phyloP scores from a whole-genome alignment of 768 basidiomycete species.

The Mrakia frigida region DNA sequence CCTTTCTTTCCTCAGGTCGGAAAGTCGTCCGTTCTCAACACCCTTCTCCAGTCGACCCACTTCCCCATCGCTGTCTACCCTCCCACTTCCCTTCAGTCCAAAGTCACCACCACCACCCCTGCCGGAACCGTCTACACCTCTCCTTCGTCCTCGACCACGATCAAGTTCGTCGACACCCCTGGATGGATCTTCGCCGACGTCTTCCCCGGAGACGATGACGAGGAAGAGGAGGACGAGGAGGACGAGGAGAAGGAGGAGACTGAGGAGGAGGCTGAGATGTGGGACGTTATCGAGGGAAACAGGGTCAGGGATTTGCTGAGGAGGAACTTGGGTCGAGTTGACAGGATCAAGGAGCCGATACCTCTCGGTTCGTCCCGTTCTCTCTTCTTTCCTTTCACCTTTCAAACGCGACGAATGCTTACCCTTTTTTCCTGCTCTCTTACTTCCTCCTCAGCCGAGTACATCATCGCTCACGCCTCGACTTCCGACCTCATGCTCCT shows the following conservation, averaged over 20 bases:
- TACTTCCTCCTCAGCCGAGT: conserved; percentile 51
- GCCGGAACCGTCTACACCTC: conserved; percentile 34
- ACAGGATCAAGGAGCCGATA: conserved; percentile 73
- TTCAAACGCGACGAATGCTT: not conserved
- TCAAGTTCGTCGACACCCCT: conserved; percentile 79
- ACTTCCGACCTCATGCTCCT: conserved; percentile 82
- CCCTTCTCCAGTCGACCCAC: conserved; percentile 52
- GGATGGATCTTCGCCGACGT: conserved; percentile 58
- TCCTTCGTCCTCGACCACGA: conserved; percentile 48
- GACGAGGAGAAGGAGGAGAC: conserved; percentile 42
- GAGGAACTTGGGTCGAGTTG: conserved; percentile 72
- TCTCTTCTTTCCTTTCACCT: not conserved
- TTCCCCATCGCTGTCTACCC: conserved; percentile 53
- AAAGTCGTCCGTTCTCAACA: conserved; percentile 80
- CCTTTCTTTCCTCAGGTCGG: conserved; percentile 54
- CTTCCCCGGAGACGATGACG: conserved; percentile 42
- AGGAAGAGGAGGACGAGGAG: conserved; percentile 43
- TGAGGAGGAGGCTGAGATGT: conserved; percentile 37
- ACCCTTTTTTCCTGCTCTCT: not conserved
- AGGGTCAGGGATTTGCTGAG: conserved; percentile 65
- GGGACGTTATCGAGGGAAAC: conserved; percentile 42
- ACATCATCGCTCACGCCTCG: conserved; percentile 64
- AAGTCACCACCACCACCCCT: conserved; percentile 67
- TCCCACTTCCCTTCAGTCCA: conserved; percentile 49
- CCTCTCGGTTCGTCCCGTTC: conserved; percentile 55